phyloP scores from a whole-genome alignment of 306 rosid genomes.

The Luffa acutangula region DNA sequence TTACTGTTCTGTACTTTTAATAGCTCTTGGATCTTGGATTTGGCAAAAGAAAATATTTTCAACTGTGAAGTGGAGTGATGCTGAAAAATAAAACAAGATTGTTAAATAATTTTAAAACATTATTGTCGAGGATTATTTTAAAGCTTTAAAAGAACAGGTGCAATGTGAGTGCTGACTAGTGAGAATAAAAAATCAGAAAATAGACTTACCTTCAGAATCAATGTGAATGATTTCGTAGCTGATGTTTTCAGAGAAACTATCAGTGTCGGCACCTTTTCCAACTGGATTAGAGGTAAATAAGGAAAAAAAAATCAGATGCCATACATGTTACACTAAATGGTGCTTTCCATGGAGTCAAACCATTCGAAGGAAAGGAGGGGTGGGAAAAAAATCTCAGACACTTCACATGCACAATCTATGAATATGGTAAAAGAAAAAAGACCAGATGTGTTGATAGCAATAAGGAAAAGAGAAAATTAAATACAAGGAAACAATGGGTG shows the following conservation, averaged over 20 bases:
- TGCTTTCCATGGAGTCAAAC: not conserved
- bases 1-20: not conserved
- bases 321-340: not conserved
- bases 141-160: not conserved
- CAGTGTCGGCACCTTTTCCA: conserved; percentile 1
- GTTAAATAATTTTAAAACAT: not conserved
- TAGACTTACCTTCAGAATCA: not conserved
- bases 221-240: not conserved
- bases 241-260: not conserved
- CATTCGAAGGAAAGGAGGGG: not conserved
- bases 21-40: not conserved
- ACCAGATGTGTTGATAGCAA: not conserved
- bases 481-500: not conserved
- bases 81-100: not conserved
- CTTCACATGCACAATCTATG: not conserved
- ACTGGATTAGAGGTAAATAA: not conserved
- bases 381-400: not conserved
- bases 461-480: not conserved
- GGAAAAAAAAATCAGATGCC: not conserved
- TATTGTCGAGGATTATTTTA: not conserved
- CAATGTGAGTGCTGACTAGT: not conserved
- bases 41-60: not conserved
- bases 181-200: not conserved
- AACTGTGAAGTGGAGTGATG: too few relatives aligned
- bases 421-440: not conserved